Base-by-base conservation (phyloP, 352 stramenopile species). In the Pythium brachiatum region DNA sequence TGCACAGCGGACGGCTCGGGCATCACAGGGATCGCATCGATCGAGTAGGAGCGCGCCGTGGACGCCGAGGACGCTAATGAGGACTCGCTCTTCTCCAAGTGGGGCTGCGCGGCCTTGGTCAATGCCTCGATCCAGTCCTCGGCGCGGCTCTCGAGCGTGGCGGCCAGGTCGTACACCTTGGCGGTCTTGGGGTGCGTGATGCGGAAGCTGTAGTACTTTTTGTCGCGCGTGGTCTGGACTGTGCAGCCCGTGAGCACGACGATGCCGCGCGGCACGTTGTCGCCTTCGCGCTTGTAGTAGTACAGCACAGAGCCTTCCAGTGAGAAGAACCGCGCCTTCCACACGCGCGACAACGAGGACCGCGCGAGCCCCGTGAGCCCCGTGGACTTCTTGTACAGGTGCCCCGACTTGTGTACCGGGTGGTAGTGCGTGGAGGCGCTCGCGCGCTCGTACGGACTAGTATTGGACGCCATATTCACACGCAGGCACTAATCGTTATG, bases 151-250 rank as follows among this genome's bases (percentile, higher is more conserved):
- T 78, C 60, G 39, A 88, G 64, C 38, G 78, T 88, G 8, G 80
- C 72, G 6, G 80, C 80, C 44, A 89, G 66, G 68, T 89, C 76
- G 68, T 89, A 87, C 12, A 83, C 74, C 51, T 81, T 82, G 55
- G 74, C 81, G n/a, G 77, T 86, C 64, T 82, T 79, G 12, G 80
- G 76, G 60, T 92, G 83, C 55, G 80, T 79, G 60, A 90, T 86
- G 63, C 75, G 77, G 69, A 92, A 90, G 64, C 77, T 88, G 68
- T 88, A 89, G 69, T 81, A 76, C 52, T 85, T 86, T 61, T 87
- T 86, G 65, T 90, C 69, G 25, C 75, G 71, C n/a, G 77, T 90
- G 18, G 60, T 36, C 53, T 61, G 66, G 27, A 89, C 64, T 41
- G 73, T 41, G 48, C 79, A 89, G 62, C 79, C 78, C 32, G 79